Base-by-base conservation (phyloP, 805 yeast genomes). In the Metschnikowia matae region DNA sequence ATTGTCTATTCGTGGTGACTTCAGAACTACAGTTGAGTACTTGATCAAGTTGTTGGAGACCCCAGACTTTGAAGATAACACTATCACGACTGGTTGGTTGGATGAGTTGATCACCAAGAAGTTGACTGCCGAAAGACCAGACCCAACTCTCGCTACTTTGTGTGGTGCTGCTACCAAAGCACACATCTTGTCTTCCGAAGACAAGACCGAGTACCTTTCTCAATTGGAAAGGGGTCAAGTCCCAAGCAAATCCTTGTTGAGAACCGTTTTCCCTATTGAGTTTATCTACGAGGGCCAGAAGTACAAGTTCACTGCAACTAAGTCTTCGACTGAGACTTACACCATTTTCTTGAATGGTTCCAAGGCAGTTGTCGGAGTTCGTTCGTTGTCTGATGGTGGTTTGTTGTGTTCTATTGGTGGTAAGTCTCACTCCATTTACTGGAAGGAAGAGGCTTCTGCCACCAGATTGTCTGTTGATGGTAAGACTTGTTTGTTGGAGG, bases 161-260 rank as follows among this genome's bases (percentile, higher is more conserved):
- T 91, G 97, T 73, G 99, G 99, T 72, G 99, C 99, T 46, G 96
- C 88, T 18, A 85, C 97, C n/a, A 89, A 88, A 69, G 97, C 98
- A 34, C 90, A 86, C 69, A 77, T 88, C 49, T 85, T 83, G 56
- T 79, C 92, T 17, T 86, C 84, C 58, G 84, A 81, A 48, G 82
- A 86, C 56, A 79, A 83, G 60, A 74, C 75, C 46, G 87, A 84
- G 54, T 95, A 86, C 71, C 77, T 81, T 45, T 68, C 78, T 6
- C 84, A 91, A n/a, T 79, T 94, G 60, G 96, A 89, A 66, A 89
- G 85, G 66, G 99, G 99, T 67, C 98, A 91, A 75, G 96, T 91
- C 49, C 96, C 96, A 40, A 79, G 88, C 37, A 89, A 85, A 63
- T 84, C 83, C 47, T 72, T 85, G 54, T 77, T 94, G 68, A 88